These are phyloP conservation scores for Solanum pimpinellifolium DNA, from an alignment of 257 asterid genomes.

Conservation along the genomic window DNA sequence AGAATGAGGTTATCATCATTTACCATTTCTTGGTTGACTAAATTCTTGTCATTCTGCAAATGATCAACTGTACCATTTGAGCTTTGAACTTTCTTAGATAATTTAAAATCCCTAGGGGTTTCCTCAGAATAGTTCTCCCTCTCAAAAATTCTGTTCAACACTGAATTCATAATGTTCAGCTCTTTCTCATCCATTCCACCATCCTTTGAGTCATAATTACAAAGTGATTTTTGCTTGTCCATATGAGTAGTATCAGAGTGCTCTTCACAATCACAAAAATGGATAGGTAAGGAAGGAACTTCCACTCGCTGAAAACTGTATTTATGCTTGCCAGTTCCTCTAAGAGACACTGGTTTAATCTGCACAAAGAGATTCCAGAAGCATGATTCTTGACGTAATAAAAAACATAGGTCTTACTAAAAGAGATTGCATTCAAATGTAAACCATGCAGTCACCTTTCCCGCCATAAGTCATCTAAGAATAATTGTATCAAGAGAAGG, in stretches of 20 bases:
- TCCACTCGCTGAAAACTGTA: constrained; percentile 90
- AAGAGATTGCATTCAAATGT: background rate
- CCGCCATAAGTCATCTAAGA: background rate
- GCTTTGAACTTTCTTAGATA: constrained; percentile 7
- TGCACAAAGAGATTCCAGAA: constrained; percentile 13
- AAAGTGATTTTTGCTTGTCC: constrained; percentile 9
- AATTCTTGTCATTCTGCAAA: constrained; percentile 17
- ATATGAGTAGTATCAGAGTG: constrained; percentile 38
- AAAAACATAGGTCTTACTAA: background rate
- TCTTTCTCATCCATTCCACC: constrained; percentile 61
- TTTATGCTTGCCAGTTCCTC: constrained; percentile 91
- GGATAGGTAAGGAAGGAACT: constrained; percentile 54
- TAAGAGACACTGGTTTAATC: constrained; percentile 65
- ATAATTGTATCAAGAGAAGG: background rate
- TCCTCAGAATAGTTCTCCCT: constrained; percentile 24
- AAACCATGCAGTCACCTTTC: background rate
- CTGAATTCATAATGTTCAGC: constrained; percentile 54
- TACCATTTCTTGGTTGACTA: constrained; percentile 28
- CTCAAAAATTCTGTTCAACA: constrained; percentile 56
- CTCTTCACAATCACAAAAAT: constrained; percentile 88
- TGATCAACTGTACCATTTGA: constrained; percentile 14
- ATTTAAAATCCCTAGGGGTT: constrained; percentile 6
- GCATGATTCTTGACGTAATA: constrained; percentile 5
- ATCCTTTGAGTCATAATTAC: constrained; percentile 21
- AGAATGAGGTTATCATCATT: constrained; percentile 68